Evolutionary conservation across 1,284 basidiomycete genomes (phyloP).

Genomic region (Leucoagaricus sp.): DNA sequence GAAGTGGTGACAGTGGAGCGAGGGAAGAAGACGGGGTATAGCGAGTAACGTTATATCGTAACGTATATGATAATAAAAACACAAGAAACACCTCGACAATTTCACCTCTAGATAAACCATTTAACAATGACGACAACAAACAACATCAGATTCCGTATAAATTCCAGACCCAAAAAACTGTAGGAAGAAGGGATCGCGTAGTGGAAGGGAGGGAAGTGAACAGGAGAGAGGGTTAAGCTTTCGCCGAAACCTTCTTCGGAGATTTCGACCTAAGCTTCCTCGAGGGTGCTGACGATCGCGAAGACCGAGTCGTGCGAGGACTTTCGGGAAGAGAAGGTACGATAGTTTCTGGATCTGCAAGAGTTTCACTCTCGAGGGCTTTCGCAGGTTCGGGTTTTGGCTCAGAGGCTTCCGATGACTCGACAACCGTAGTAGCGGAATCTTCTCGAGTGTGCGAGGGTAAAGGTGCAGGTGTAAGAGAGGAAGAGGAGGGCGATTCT

Average conservation of each 20-base stretch:
- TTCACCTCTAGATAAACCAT: no score
- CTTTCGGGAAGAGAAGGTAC: background rate
- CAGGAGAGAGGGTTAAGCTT: background rate
- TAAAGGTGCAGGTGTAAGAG: background rate
- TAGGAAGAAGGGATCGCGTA: background rate
- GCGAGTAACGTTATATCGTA: no score
- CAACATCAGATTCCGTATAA: background rate
- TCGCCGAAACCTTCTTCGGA: slow-evolving; percentile 6
- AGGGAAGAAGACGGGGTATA: no score
- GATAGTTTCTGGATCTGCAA: background rate
- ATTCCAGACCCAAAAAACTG: background rate
- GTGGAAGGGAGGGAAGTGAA: background rate
- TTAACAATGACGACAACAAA: background rate
- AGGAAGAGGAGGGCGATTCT: background rate
- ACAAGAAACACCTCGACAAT: no score
- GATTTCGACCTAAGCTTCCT: slow-evolving; percentile 7
- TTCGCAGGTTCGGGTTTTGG: no score
- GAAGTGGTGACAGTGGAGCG: no score
- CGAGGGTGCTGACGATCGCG: background rate
- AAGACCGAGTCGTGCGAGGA: background rate
- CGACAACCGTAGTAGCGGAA: background rate
- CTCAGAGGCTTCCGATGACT: background rate
- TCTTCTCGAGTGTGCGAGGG: background rate
- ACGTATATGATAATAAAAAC: no score
- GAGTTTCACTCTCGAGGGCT: no score